Evolutionary conservation across 768 basidiomycete genomes (phyloP), one percentile per base, ranked within the genome.

Genomic region (Cystofilobasidium ferigula): DNA sequence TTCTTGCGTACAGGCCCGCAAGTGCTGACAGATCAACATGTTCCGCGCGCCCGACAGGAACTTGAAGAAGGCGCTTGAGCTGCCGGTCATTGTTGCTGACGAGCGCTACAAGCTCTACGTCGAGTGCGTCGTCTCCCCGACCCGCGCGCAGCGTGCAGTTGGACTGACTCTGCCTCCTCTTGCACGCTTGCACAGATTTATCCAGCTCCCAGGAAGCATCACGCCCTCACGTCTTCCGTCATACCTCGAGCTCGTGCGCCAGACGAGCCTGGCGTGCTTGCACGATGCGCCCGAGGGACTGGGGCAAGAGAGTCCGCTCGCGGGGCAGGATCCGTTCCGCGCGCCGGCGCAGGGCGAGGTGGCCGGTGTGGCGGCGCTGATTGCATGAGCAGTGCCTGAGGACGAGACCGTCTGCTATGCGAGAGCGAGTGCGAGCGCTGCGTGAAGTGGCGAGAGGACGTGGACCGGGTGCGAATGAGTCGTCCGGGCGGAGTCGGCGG

Each of bases 1-100:
- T 57, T 34, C 42, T 16, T 59, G 53, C n/a, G 26, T 6, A 3
- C 59, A 16, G 12, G 20, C 13, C 9, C 7, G 7, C 9, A 2
- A 8, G n/a, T 57, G n/a, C 38, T 51, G 12, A 47, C 22, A 16
- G 22, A 26, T 34, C 0, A 8, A 26, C 35, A 22, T 35, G 6
- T 16, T 20, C 24, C 7, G 40, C 60, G 54, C 26, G 28, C 22
- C 24, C 43, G 47, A 7, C 68, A 93, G 91, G 62, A 87, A 89
- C 75, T 78, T 94, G 34, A 84, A 86, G 70, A 81, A 82, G 12
- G 84, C 86, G 0, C 76, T 97, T 67, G 79, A 86, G 53, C 80
- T 97, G 6, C 84, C 84, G n/a, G 90, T 88, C 70, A 78, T 88
- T 36, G 85, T 97, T 8, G 91, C 90, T 0, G 89, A 92, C 74